Evolutionary conservation across 2,329 filamentous ascomycete genomes (phyloP).

Genomic region (Keithomyces neogunnii): DNA sequence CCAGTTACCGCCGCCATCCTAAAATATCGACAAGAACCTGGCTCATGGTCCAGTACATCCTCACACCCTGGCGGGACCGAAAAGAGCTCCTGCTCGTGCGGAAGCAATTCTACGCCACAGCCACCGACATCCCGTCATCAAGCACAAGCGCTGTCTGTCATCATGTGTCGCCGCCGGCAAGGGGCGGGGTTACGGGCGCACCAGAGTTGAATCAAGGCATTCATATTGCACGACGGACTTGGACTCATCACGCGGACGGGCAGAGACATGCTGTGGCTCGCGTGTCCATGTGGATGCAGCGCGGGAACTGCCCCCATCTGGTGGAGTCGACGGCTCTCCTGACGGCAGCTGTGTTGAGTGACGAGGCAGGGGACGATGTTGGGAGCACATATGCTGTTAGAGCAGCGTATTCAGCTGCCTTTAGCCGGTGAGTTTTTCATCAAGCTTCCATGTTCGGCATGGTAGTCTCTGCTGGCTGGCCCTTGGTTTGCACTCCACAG

Average conservation of each 20-base stretch:
- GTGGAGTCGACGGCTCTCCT: conserved; percentile 72
- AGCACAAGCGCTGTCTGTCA: conserved; percentile 1
- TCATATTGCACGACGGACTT: not conserved
- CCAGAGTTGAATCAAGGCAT: not conserved
- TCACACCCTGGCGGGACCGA: conserved; percentile 64
- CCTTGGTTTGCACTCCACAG: too few relatives aligned
- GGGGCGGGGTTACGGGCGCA: not conserved
- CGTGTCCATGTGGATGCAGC: conserved; percentile 61
- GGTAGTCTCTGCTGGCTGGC: too few relatives aligned
- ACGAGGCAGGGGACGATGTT: conserved; percentile 33
- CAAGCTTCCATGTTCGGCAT: too few relatives aligned
- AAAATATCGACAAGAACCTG: too few relatives aligned
- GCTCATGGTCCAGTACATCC: conserved; percentile 60
- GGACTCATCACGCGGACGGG: conserved; percentile 11
- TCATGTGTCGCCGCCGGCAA: not conserved
- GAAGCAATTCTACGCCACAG: conserved; percentile 48
- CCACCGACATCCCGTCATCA: conserved; percentile 3
- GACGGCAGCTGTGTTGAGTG: conserved; percentile 59
- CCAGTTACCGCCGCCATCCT: too few relatives aligned
- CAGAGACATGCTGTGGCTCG: conserved; percentile 44
- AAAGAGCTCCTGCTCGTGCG: conserved; percentile 59
- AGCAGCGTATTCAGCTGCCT: conserved; percentile 65
- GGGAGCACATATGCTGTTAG: conserved; percentile 50
- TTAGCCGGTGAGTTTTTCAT: conserved; percentile 52
- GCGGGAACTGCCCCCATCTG: conserved; percentile 68